Percentiles rank a stretch among this genome's conserved stretches.
Evolutionary conservation across 495 filamentous ascomycete species (phyloP).

Genomic region (Neurospora sp.): DNA sequence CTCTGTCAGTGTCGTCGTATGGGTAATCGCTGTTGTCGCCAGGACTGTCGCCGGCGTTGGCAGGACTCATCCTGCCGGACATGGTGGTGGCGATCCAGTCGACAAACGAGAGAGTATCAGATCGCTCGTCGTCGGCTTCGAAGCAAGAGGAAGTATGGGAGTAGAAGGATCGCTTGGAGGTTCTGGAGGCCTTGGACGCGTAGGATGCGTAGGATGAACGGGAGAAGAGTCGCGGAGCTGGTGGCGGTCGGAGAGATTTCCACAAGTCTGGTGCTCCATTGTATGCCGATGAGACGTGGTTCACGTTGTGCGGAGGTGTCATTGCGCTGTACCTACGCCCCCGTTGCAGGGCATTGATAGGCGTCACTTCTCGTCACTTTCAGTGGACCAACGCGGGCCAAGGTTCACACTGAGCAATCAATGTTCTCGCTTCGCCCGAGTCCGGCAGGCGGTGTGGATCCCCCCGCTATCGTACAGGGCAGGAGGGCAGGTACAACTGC

Average conservation of each 20-base stretch:
- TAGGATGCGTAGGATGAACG: conserved; percentile 26
- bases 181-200: neutral
- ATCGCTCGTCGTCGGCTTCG: conserved; percentile 55
- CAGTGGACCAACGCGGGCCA: neutral
- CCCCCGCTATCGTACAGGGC: neutral
- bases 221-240: conserved; percentile 32
- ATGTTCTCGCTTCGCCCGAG: neutral
- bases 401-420: neutral
- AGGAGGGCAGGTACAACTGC: neutral
- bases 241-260: conserved; percentile 19
- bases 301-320: neutral
- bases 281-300: neutral
- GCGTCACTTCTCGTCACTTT: neutral
- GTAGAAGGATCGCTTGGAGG: conserved; percentile 31
- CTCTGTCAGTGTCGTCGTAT: neutral
- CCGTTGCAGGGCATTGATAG: neutral
- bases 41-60: conserved; percentile 2
- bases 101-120: conserved; percentile 12
- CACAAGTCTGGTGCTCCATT: conserved; percentile 5
- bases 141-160: conserved; percentile 39
- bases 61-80: conserved; percentile 16
- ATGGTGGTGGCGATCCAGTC: conserved; percentile 1
- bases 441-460: neutral
- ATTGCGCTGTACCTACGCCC: neutral
- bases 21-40: conserved; percentile 13